Evolutionary conservation across 768 basidiomycete species (phyloP).

Genomic region (Mycena albidolilacea): DNA sequence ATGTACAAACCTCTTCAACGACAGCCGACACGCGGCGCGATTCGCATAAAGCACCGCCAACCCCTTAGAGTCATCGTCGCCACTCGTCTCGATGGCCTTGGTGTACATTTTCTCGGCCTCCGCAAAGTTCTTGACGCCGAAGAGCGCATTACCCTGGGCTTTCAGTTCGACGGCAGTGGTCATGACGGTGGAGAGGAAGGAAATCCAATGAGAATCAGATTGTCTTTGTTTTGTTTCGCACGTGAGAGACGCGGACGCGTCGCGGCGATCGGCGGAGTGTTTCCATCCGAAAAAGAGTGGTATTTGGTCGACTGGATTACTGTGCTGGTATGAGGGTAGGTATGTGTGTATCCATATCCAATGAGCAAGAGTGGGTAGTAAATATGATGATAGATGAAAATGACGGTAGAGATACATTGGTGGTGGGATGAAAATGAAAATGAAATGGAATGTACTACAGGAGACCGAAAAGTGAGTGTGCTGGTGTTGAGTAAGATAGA

Average conservation of each 20-base stretch:
- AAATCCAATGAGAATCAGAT: not conserved
- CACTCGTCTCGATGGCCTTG: constrained; percentile 26
- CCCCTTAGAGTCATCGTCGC: constrained; percentile 22
- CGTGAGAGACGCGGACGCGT: not conserved
- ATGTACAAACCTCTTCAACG: constrained; percentile 28
- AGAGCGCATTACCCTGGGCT: constrained; percentile 34
- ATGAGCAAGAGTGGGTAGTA: constrained; percentile 1
- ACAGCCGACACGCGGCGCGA: constrained; percentile 34
- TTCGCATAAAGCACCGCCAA: constrained; percentile 35
- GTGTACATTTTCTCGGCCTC: constrained; percentile 33
- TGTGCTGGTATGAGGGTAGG: not conserved
- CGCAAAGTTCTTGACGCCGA: constrained; percentile 23
- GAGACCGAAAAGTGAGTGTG: not conserved
- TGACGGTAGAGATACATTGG: constrained; percentile 23
- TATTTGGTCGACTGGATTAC: not conserved
- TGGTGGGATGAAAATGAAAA: not conserved
- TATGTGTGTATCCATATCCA: constrained; percentile 2
- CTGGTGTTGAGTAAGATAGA: not conserved
- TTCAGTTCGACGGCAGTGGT: constrained; percentile 26
- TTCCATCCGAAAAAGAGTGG: not conserved
- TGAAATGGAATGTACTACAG: not conserved
- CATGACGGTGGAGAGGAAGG: not conserved
- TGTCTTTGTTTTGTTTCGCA: not conserved
- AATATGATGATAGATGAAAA: not conserved
- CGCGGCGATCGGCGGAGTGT: no score